Conservation (phyloP, 2,329 filamentous ascomycete species). For the Fusarium sp. region DNA sequence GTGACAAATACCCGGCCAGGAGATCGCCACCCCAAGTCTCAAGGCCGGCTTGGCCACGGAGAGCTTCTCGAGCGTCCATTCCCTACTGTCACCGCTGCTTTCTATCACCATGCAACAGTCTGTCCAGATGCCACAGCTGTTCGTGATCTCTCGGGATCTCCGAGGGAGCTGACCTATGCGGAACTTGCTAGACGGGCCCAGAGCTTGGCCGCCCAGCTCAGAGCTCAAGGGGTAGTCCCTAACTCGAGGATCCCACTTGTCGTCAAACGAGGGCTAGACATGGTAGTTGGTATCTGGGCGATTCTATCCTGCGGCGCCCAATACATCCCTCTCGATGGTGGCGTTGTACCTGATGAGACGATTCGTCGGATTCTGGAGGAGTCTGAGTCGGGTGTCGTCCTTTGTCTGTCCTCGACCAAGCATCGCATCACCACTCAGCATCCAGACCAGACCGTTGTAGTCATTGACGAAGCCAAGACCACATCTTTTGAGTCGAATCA, state of each 20-base stretch:
- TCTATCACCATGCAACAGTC: constrained; percentile 52
- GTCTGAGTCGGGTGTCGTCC: constrained; percentile 56
- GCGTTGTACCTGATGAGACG: constrained; percentile 61
- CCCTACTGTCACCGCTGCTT: constrained; percentile 53
- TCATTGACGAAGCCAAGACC: constrained; percentile 44
- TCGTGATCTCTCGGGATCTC: constrained; percentile 48
- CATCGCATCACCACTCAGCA: constrained; percentile 47
- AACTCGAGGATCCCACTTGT: constrained; percentile 65
- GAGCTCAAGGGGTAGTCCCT: constrained; percentile 53
- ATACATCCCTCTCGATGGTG: constrained; percentile 70
- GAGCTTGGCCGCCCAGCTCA: constrained; percentile 55
- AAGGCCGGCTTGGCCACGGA: constrained; percentile 30
- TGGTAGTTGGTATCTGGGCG: constrained; percentile 68
- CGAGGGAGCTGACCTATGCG: constrained; percentile 56
- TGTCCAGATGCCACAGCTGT: constrained; percentile 55
- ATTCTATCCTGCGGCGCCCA: constrained; percentile 68
- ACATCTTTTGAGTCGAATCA: not conserved
- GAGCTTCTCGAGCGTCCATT: constrained; percentile 48
- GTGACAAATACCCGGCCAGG: constrained; percentile 6
- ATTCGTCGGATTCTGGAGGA: constrained; percentile 63
- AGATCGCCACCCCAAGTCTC: not conserved
- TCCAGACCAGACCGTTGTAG: constrained; percentile 39
- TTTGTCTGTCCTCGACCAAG: constrained; percentile 59
- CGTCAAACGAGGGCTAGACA: constrained; percentile 66
- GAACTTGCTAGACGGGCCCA: constrained; percentile 58